Evolutionary conservation across 352 stramenopile species (phyloP).

Genomic region (Phytophthora europaea): DNA sequence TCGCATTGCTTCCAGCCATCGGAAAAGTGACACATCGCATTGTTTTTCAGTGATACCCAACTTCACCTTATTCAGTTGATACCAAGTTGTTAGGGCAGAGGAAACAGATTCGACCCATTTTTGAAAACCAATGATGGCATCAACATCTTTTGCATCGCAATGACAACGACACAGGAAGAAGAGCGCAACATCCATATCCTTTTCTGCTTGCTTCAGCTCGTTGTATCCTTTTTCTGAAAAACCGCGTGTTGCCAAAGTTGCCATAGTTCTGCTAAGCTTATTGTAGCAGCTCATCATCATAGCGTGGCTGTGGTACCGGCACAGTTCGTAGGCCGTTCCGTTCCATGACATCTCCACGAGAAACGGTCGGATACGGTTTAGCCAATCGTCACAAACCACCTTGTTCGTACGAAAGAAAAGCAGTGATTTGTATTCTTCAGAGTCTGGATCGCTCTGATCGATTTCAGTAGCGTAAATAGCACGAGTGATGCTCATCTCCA

Average conservation of each 20-base stretch:
- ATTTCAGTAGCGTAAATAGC: conserved; percentile 26
- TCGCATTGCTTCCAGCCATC: conserved; percentile 50
- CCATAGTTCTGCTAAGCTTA: conserved; percentile 49
- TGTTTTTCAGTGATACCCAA: conserved; percentile 19
- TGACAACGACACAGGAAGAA: conserved; percentile 54
- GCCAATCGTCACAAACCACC: conserved; percentile 77
- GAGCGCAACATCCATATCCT: conserved; percentile 58
- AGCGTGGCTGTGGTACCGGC: conserved; percentile 56
- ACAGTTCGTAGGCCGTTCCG: conserved; percentile 39
- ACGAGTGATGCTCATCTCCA: conserved; percentile 60
- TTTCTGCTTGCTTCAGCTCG: conserved; percentile 47
- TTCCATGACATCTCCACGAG: conserved; percentile 55
- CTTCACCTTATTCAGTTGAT: conserved; percentile 23
- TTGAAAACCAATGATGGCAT: conserved; percentile 61
- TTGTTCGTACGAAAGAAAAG: conserved; percentile 77
- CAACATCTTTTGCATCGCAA: conserved; percentile 61
- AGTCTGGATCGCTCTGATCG: conserved; percentile 47
- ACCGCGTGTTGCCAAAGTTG: conserved; percentile 22
- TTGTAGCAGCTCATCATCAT: conserved; percentile 45
- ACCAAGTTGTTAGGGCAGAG: conserved; percentile 32
- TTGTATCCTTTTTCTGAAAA: conserved; percentile 20
- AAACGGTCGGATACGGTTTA: conserved; percentile 66
- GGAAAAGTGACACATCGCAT: conserved; percentile 42
- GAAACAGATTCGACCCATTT: conserved; percentile 52
- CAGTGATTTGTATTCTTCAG: conserved; percentile 51